Conservation (phyloP, 441 rosid species). For the Adansonia madagascariensis region DNA sequence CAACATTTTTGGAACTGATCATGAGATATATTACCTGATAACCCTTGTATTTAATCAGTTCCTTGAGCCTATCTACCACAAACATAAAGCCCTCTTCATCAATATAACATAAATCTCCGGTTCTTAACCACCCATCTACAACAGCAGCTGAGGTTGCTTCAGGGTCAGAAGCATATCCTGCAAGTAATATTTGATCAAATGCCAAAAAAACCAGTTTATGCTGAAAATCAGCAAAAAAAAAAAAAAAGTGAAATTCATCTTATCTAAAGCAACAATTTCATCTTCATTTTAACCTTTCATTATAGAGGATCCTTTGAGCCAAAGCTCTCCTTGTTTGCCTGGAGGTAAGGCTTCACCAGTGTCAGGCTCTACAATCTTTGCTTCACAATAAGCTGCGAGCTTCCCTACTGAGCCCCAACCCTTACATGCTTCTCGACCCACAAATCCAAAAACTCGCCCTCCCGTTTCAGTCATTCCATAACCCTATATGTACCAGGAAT, state of each 20-base stretch:
- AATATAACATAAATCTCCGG: conserved; percentile 49
- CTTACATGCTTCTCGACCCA: conserved; percentile 27
- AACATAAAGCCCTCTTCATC: conserved; percentile 44
- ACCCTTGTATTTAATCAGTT: conserved; percentile 48
- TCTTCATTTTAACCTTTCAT: conserved; percentile 40
- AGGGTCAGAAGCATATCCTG: conserved; percentile 42
- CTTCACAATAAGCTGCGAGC: conserved; percentile 27
- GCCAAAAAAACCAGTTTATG: neutral
- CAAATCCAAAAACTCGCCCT: neutral
- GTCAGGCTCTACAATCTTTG: conserved; percentile 40
- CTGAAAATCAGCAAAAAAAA: neutral
- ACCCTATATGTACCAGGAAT: conserved; percentile 28
- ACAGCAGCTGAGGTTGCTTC: conserved; percentile 37
- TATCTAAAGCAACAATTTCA: no score
- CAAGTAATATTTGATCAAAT: neutral
- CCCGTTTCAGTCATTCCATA: conserved; percentile 45
- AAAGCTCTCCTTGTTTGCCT: conserved; percentile 42
- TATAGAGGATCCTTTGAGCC: conserved; percentile 42
- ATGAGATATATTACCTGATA: conserved; percentile 39
- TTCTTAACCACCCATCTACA: conserved; percentile 43
- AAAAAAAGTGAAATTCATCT: no score
- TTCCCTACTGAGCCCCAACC: conserved; percentile 36
- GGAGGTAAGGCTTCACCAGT: conserved; percentile 42
- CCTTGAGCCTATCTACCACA: conserved; percentile 52
- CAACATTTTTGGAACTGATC: neutral